A percentile compares a stretch with the other conserved stretches of the same genome.
These are phyloP conservation scores for Magnaporthales sp. DNA, from an alignment of 2,329 filamentous ascomycete species.

Conservation along the genomic window DNA sequence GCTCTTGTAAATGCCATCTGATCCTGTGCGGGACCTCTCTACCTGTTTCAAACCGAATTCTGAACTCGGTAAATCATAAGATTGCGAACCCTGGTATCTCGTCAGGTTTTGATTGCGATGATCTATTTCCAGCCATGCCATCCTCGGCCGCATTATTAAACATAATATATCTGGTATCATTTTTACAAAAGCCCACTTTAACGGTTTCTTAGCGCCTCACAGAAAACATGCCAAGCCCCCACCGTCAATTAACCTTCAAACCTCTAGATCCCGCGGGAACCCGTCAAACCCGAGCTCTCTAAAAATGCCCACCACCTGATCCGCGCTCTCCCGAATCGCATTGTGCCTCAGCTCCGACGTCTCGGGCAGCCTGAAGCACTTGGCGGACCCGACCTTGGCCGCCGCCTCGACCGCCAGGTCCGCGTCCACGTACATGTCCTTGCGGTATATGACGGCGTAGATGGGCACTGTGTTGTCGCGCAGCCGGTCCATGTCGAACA, in stretches of 20 bases:
- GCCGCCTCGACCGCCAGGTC: conserved; percentile 4
- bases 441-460: conserved; percentile 8
- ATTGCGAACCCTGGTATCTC: too few relatives aligned
- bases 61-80: too few relatives aligned
- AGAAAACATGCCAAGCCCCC: too few relatives aligned
- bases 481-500: conserved; percentile 9
- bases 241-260: too few relatives aligned
- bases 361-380: neutral
- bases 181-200: neutral
- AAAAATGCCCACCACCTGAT: neutral
- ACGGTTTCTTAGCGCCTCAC: neutral
- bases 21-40: too few relatives aligned
- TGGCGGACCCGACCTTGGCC: neutral
- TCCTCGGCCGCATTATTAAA: neutral
- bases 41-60: too few relatives aligned
- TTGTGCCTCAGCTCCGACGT: conserved; percentile 1
- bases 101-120: neutral
- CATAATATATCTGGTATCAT: neutral
- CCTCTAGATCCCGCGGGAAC: neutral
- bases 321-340: conserved; percentile 3
- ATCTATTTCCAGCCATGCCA: neutral
- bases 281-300: neutral
- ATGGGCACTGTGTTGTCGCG: conserved; percentile 10
- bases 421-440: conserved; percentile 11
- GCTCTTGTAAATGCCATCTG: too few relatives aligned